Base-by-base conservation (phyloP, 129 eudicot genomes). In the Logfia minima region DNA sequence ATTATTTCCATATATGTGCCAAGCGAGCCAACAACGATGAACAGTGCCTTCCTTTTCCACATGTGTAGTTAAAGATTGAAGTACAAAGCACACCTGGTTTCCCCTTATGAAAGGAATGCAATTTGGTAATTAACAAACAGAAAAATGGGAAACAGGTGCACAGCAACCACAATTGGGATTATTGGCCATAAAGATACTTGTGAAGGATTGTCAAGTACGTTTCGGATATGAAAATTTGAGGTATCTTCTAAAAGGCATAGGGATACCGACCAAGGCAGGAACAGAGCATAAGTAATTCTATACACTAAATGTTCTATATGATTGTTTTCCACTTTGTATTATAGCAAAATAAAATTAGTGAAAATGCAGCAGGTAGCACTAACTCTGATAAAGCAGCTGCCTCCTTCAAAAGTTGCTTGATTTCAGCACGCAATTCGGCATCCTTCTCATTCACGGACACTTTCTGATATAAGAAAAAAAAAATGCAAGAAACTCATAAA, bases 381-480 rank as follows among this genome's bases (percentile, higher is more conserved):
- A 73, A 89, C 97, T 92, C 95, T 63, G 97, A 88, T 58, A 79
- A 78, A 62, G 90, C 31, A 74, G 82, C 80, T 4, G 97, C 95
- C 75, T 89, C 95, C 82, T 87, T 92, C 32, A 81, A 84, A 3
- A 92, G 84, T 89, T 87, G 87, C 84, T 92, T 92, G 66, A 92
- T 92, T 79, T 92, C 97, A 23, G 85, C 82, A 45, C 86, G 92
- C 77, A 92, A 83, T 68, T 80, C 72, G 59, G 18, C 78, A 60
- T 87, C 97, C 34, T 63, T 70, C 60, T 80, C 82, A 70, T 62
- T 82, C 43, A 16, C 71, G 6, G 88, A 68, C 34, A 86, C 90
- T 85, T 76, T 89, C 97, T 92, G 80, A 43, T 35, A 81, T 70
- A 41, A 6, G 51, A 73, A 23, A 34, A 67, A 41, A 56, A n/a